Conservation (phyloP, 352 stramenopile species). For the Pilasporangium apinafurcum region DNA sequence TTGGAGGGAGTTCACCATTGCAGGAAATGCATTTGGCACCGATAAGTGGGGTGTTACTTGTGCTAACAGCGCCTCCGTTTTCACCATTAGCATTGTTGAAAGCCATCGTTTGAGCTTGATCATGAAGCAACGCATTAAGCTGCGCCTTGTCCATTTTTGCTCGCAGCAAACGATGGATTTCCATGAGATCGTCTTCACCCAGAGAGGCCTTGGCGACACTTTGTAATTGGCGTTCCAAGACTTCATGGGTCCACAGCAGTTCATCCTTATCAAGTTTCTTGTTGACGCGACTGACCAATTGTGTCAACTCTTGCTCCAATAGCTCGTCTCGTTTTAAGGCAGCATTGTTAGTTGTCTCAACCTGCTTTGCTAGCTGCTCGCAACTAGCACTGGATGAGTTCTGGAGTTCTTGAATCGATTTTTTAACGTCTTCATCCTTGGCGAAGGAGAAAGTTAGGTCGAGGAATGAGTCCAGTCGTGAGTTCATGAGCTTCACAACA, state of each 20-base stretch:
- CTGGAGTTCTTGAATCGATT: constrained; percentile 58
- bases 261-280: constrained; percentile 79
- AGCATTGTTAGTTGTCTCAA: constrained; percentile 37
- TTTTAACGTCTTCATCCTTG: constrained; percentile 71
- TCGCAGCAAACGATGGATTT: constrained; percentile 48
- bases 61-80: constrained; percentile 2
- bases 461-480: constrained; percentile 51
- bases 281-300: constrained; percentile 54
- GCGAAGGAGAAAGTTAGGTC: constrained; percentile 59
- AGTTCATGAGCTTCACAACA: constrained; percentile 60
- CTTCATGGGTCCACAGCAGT: constrained; percentile 66
- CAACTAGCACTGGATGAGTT: constrained; percentile 31
- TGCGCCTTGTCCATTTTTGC: constrained; percentile 60
- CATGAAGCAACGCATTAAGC: constrained; percentile 40
- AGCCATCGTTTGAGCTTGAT: constrained; percentile 27
- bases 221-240: constrained; percentile 57
- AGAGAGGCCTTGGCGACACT: constrained; percentile 59
- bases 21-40: constrained; percentile 68
- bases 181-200: constrained; percentile 51
- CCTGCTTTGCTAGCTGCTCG: constrained; percentile 33
- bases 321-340: constrained; percentile 39
- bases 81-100: constrained; percentile 7
- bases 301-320: constrained; percentile 49
- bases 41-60: constrained; percentile 23
- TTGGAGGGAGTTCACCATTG: constrained; percentile 49